phyloP scores from a whole-genome alignment of 768 basidiomycete species.

The Lentinus brumalis region DNA sequence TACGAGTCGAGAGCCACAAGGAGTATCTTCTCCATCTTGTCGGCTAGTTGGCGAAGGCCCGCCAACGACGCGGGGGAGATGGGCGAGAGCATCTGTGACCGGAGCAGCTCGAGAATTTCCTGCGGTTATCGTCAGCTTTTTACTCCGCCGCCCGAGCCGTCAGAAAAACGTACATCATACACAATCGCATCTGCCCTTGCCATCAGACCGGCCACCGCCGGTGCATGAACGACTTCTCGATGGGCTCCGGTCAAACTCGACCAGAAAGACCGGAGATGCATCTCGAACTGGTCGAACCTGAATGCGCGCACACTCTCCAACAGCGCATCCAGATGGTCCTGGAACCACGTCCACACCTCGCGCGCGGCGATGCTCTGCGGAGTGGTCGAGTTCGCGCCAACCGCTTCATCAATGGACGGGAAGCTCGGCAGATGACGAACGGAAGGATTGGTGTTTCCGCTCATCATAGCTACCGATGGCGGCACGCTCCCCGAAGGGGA shows the following conservation, averaged over 20 bases:
- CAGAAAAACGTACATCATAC: conserved; percentile 70
- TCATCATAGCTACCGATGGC: conserved; percentile 44
- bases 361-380: conserved; percentile 78
- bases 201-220: conserved; percentile 86
- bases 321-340: conserved; percentile 84
- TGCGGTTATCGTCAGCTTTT: conserved; percentile 35
- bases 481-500: conserved; percentile 45
- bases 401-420: conserved; percentile 84
- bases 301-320: conserved; percentile 75
- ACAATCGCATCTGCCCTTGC: conserved; percentile 88
- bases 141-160: conserved; percentile 1
- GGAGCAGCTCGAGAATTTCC: conserved; percentile 87
- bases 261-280: conserved; percentile 88
- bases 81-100: conserved; percentile 81
- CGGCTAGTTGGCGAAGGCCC: conserved; percentile 77
- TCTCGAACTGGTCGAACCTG: conserved; percentile 89
- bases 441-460: conserved; percentile 55
- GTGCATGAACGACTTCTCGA: conserved; percentile 87
- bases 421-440: conserved; percentile 81
- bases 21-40: conserved; percentile 91
- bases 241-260: conserved; percentile 69
- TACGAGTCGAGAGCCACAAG: conserved; percentile 80
- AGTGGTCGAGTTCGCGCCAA: conserved; percentile 72
- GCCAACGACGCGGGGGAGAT: conserved; percentile 67
- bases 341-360: conserved; percentile 92